Base-by-base conservation (phyloP, 2,329 filamentous ascomycete species). In the Lachnellula cervina region DNA sequence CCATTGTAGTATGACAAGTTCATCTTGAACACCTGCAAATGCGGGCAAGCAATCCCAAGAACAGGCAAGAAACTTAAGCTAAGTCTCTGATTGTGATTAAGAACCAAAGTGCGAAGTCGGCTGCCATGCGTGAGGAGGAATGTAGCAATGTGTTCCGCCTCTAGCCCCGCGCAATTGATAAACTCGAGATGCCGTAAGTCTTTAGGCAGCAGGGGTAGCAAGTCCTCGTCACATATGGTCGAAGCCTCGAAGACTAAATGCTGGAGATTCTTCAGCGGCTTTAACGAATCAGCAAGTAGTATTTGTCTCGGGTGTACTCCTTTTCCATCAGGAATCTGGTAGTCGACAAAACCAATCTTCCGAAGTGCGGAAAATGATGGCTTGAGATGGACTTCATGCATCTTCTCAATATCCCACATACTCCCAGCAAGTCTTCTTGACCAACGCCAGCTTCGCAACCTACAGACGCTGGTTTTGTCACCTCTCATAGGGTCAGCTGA, bases 81-180 rank as follows among this genome's bases (percentile, higher is more conserved):
- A 40, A 97, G 76, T 2, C 86, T 84, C 59, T 89, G 85, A 65
- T 96, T 96, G 71, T 96, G 88, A 52, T 87, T 82, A 5, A 97
- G 75, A 1, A 78, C 80, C 7, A 97, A 77, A 38, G 81, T 80
- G 51, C 80, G 79, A 21, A 97, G 74, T n/a, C 81, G 74, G 21
- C 75, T 71, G 0, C 91, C 92, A 64, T 89, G 84, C 0, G 80
- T 80, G 5, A 76, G 68, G 42, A 97, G 77, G 65, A 88, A 96
- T 0, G 71, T 68, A 25, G 77, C 74, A 21, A 97, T 73, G 56
- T 84, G 79, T 4, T 84, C 78, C 0, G 89, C 87, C 4, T 78
- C 83, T 9, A 96, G 72, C 59, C 88, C 83, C 72, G 86, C 86
- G 67, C 91, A 97, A 64, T 94, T 93, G 61, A 85, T 82, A 16